A percentile compares a stretch with the other conserved stretches of the same genome.
These are phyloP conservation scores for Limonium bicolor DNA, from an alignment of 148 eudicot genomes.

Conservation along the genomic window DNA sequence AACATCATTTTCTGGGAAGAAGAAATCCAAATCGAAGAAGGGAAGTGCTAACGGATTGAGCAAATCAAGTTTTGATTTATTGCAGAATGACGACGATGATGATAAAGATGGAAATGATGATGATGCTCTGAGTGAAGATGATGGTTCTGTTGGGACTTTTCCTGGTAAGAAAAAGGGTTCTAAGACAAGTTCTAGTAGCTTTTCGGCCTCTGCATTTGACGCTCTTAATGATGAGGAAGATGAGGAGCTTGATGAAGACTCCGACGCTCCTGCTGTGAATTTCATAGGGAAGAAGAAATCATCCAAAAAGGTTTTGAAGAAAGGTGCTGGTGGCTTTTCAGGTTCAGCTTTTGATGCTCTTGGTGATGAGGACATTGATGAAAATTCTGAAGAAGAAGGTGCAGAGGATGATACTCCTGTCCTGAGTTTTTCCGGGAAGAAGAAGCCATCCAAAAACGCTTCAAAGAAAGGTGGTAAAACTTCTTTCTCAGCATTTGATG, in stretches of 20 bases:
- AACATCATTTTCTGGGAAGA: constrained; percentile 51
- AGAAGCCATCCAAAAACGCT: constrained; percentile 20
- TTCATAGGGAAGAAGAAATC: constrained; percentile 14
- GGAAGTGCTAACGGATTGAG: constrained; percentile 13
- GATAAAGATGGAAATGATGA: too few species aligned
- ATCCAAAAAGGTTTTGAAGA: constrained; percentile 6
- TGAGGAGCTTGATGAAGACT: constrained; percentile 15
- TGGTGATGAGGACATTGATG: constrained; percentile 36
- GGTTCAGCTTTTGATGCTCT: constrained; percentile 37
- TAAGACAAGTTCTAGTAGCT: constrained; percentile 8
- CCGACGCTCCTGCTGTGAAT: constrained; percentile 16
- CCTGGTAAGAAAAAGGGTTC: constrained; percentile 14
- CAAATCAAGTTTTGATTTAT: constrained; percentile 30
- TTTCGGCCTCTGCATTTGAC: constrained; percentile 30
- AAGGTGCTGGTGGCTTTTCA: constrained; percentile 13
- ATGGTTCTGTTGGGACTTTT: too few species aligned
- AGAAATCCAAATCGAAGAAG: constrained; percentile 46
- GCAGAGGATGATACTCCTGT: constrained; percentile 25
- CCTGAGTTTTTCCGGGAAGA: constrained; percentile 17
- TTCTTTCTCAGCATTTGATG: constrained; percentile 31
- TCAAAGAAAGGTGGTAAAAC: constrained; percentile 14
- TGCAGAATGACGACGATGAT: constrained; percentile 47
- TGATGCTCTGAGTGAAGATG: too few species aligned
- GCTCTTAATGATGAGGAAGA: constrained; percentile 24
- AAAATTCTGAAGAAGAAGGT: constrained; percentile 9